Evolutionary conservation across 495 filamentous ascomycete species (phyloP), one percentile per base, ranked within the genome.

Genomic region (Halenospora varia): DNA sequence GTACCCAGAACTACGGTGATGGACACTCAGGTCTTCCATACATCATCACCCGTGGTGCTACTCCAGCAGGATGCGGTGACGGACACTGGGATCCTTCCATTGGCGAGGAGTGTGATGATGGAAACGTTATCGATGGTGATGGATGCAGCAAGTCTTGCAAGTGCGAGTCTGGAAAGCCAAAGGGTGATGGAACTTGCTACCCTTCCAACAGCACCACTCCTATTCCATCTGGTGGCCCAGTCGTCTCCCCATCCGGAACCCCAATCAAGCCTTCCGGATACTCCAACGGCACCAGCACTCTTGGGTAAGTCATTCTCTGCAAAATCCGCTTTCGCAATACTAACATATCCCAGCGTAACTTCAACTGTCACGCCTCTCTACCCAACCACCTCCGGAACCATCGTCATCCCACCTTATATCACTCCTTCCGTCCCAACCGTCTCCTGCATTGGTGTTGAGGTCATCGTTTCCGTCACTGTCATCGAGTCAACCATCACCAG

Each of bases 21-120:
- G 64, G 62, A 1, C 71, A 71, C 11, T 55, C 55, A 13, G 77
- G 77, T 22, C 68, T 78, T 23, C 76, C 77, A 42, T 80, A 80
- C 59, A 80, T 80, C 50, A 69, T 78, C 47, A 71, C 74, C 41
- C 74, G 77, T 18, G 76, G 77, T 23, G 77, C 72, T 17, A 77
- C 73, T 18, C 75, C 75, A 2, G 53, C 71, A 10, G 73, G 73
- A 10, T 80, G 77, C 51, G 77, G 77, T 24, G 70, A 80, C 49
- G 76, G 74, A 29, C 62, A 66, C n/a, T 75, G 70, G 46, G 65
- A 78, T 3, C 22, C 67, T 2, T 53, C 65, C 10, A 65, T 68
- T 47, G 66, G 65, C 1, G 77, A 80, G 58, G 73, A 80, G 45
- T 79, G 77, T 26, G 77, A 80, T 44, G 70, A 78, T 57, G 71